These are phyloP conservation scores for Gossypium davidsonii DNA, from an alignment of 441 rosid species.

Conservation along the genomic window DNA sequence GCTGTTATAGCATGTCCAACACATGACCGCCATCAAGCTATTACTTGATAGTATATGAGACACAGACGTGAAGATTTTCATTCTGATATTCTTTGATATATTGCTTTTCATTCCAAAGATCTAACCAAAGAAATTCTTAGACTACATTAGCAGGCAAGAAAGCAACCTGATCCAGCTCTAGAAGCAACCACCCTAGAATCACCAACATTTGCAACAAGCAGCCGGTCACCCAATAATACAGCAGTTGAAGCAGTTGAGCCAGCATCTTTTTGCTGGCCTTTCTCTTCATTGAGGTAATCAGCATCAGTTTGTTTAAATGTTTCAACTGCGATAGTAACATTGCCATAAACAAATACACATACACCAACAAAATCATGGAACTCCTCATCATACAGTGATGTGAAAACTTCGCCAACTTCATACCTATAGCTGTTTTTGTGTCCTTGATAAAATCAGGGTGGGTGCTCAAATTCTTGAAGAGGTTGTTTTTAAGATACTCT, in stretches of 20 bases:
- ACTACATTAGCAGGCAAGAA: constrained; percentile 3
- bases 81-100: not conserved
- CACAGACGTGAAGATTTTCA: not conserved
- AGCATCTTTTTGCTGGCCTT: constrained; percentile 53
- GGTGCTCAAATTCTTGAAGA: constrained; percentile 61
- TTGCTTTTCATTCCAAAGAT: not conserved
- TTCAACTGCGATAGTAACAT: constrained; percentile 44
- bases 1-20: not conserved
- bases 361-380: not conserved
- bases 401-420: constrained; percentile 6
- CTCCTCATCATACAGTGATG: not conserved
- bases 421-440: constrained; percentile 74
- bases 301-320: constrained; percentile 61
- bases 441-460: constrained; percentile 60
- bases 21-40: not conserved
- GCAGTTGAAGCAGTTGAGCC: constrained; percentile 90
- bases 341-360: not conserved
- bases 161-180: constrained; percentile 64
- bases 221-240: constrained; percentile 55
- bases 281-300: constrained; percentile 60
- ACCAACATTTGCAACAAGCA: constrained; percentile 87
- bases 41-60: not conserved
- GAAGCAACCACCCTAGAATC: constrained; percentile 82
- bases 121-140: not conserved
- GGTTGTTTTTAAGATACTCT: constrained; percentile 67